Conservation (phyloP, 2,329 filamentous ascomycete species). For the Colletotrichum sidae region DNA sequence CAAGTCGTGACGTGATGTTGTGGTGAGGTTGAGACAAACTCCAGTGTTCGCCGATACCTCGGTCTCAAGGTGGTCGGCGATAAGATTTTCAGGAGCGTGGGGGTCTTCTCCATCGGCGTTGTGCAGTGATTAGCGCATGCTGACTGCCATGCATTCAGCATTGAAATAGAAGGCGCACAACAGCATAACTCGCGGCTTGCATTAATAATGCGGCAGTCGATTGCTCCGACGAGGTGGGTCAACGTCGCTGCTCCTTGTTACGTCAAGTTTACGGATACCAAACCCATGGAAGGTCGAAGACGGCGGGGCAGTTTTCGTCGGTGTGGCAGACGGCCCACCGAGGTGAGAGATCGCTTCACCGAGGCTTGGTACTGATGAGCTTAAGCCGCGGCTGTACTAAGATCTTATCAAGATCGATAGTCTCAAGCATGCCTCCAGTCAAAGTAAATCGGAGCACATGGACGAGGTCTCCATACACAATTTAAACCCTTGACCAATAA, state of each 20-base stretch:
- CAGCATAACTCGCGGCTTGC: constrained; percentile 1
- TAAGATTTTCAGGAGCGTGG: constrained; percentile 11
- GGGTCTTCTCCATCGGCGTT: neutral
- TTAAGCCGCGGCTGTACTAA: neutral
- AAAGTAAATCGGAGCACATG: neutral
- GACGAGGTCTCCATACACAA: neutral
- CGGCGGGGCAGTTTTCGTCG: neutral
- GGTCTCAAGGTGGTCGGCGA: constrained; percentile 4
- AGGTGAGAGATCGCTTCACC: constrained; percentile 17
- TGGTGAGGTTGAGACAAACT: neutral
- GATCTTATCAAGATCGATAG: constrained; percentile 2
- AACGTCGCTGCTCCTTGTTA: constrained; percentile 1
- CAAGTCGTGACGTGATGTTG: neutral
- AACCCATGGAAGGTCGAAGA: neutral
- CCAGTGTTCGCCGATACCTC: neutral
- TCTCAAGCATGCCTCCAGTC: neutral
- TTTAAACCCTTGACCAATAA: constrained; percentile 1
- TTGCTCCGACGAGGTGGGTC: neutral
- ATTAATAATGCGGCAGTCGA: neutral
- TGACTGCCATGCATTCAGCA: no score
- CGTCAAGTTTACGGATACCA: constrained; percentile 10
- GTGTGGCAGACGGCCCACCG: constrained; percentile 3
- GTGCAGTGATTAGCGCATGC: no score
- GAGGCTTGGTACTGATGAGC: neutral
- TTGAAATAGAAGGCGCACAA: constrained; percentile 6